Conservation (phyloP, 345 rosid species). For the Aquilaria malaccensis region DNA sequence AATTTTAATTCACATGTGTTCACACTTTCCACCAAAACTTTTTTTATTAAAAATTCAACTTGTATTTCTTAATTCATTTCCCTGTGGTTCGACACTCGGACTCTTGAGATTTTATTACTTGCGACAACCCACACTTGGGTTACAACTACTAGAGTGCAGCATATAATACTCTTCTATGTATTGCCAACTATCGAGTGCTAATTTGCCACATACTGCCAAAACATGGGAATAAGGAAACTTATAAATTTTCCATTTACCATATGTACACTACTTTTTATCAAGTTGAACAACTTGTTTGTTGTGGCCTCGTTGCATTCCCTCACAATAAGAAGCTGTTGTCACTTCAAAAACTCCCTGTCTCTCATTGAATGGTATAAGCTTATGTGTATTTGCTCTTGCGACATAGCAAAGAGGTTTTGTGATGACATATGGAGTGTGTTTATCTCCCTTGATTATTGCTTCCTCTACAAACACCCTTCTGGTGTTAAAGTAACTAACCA, state of each 20-base stretch:
- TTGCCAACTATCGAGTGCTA: neutral
- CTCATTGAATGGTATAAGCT: neutral
- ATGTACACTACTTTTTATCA: neutral
- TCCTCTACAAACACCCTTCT: neutral
- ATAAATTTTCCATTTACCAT: neutral
- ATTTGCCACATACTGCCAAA: neutral
- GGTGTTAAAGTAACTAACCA: neutral
- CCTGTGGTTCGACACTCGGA: no score
- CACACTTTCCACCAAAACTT: no score
- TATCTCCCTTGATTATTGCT: neutral
- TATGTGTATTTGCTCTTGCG: neutral
- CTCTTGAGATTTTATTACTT: no score
- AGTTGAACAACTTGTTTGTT: constrained; percentile 1
- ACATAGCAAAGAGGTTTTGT: neutral
- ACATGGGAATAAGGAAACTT: neutral
- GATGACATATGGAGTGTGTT: neutral
- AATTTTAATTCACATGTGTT: no score
- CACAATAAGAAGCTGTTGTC: neutral
- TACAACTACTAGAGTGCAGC: no score
- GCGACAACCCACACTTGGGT: no score
- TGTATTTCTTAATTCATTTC: no score
- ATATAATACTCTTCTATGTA: neutral
- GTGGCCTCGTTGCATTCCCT: neutral
- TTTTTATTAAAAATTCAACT: no score
- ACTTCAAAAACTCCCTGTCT: neutral